Percentiles rank a stretch among this genome's conserved stretches.
Conservation (phyloP, 805 yeast genomes). For the Citeromyces nyonsensis region DNA sequence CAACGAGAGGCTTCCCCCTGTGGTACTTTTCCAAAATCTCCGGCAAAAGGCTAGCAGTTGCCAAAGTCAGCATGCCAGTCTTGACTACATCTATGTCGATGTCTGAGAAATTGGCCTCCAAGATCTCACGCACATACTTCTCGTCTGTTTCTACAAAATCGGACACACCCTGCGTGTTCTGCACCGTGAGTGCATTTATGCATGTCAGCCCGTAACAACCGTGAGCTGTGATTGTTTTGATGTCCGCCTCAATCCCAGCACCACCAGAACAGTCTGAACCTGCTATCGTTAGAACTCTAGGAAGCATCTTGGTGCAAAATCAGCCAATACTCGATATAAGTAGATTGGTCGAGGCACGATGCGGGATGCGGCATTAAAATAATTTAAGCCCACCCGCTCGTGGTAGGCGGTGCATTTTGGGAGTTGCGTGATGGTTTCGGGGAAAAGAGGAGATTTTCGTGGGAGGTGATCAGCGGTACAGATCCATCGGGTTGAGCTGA, state of each 20-base stretch:
- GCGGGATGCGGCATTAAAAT: too few relatives aligned
- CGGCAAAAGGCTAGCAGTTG: conserved; percentile 30
- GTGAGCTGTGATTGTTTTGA: conserved; percentile 67
- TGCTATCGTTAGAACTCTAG: conserved; percentile 34
- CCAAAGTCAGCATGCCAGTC: conserved; percentile 58
- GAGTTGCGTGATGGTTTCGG: too few relatives aligned
- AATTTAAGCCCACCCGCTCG: too few relatives aligned
- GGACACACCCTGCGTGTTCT: conserved; percentile 40
- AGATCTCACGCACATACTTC: conserved; percentile 25
- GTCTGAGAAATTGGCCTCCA: conserved; percentile 46
- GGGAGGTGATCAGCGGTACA: too few relatives aligned
- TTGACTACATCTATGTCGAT: conserved; percentile 56
- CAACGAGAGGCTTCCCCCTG: conserved; percentile 24
- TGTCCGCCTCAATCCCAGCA: conserved; percentile 87
- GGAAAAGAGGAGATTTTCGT: too few relatives aligned
- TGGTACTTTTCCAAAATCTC: conserved; percentile 17
- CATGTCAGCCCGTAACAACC: conserved; percentile 71
- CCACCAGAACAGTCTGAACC: conserved; percentile 88
- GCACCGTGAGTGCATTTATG: conserved; percentile 70
- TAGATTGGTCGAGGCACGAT: too few relatives aligned
- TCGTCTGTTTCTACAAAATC: conserved; percentile 26
- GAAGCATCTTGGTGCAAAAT: conserved; percentile 7
- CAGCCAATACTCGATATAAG: too few relatives aligned
- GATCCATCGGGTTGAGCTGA: too few relatives aligned
- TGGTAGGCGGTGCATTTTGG: too few relatives aligned